Evolutionary conservation across 177 flowering plant genomes (phyloP), one percentile per base, ranked within the genome.

Genomic region (Telopea speciosissima): DNA sequence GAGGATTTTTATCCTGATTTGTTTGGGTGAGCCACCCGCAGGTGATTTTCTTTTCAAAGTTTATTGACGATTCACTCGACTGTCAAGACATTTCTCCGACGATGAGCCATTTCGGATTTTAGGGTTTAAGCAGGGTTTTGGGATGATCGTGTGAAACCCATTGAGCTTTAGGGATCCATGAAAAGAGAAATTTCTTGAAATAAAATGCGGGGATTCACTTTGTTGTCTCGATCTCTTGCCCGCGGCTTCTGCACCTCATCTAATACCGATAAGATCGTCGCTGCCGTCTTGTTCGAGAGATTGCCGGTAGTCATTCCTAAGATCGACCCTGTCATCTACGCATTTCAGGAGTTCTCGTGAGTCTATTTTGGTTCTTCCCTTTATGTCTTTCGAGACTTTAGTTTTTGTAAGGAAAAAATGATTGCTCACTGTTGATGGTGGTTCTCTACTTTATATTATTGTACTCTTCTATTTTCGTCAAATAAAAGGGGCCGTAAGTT

Each of bases 331-430:
- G 84, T 79, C 1, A 87, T 96, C 66, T 96, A 91, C 66, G 97
- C 99, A 21, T 95, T 93, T 79, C 95, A 89, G 72, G 99, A 95
- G 74, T 95, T 93, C 76, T 87, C 97, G 99, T 95, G 76, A 84
- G 88, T 72, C 23, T 58, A 1, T 5, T 58, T 58, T 58, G 54
- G 3, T 58, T 58, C 40, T 58, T 58, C 61, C 22, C 8, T 58
- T 1, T n/a, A 2, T 58, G 2, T 58, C 23, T 2, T n/a, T n/a
- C 61, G n/a, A 19, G n/a, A 6, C 40, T 36, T 36, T 36, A 67
- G 52, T 52, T 67, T 1, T 68, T 25, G 21, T 19, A 31, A 59
- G 3, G 33, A 11, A 49, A 49, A 0, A 49, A 49, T 11, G 54
- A 12, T 49, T 16, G 8, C 19, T 12, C 1, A 16, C 54, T 49